Base-by-base conservation (phyloP, 768 basidiomycete species). In the Sarcodon sp. region DNA sequence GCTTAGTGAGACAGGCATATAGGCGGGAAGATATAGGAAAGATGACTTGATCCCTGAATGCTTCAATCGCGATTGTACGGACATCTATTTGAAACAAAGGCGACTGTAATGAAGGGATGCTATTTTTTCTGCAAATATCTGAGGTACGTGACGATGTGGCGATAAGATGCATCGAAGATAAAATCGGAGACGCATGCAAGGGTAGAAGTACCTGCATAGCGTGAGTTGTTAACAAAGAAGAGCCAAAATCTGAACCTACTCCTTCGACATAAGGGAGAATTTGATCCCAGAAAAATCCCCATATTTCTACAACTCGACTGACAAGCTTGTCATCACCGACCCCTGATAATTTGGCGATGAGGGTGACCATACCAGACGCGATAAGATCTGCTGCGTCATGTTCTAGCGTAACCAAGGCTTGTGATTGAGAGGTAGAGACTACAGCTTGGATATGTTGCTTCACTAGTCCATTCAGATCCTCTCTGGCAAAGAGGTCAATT, bases 251-350 rank as follows among this genome's bases (percentile, higher is more conserved):
- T 65, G 21, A 4, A 71, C 80, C 59, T 55, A 89, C 87, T 47
- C 87, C 88, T 72, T 91, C 88, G 33, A 90, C 69, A 59, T 91
- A 92, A 6, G 87, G 84, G 6, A 92, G 67, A 21, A 91, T 80
- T 51, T 87, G 80, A 55, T 85, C 85, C 84, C 87, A 93, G 64
- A 94, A 94, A 69, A 94, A 93, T 11, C 73, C 77, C 91, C 92
- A 97, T 13, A 87, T 72, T 55, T 93, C 89, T 1, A 91, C 86
- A 12, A 94, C 72, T 27, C 88, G 73, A 4, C 69, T 69, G 4
- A 92, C 67, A 12, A 96, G 69, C 56, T 83, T 77, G 36, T 83
- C 81, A 37, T 93, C 91, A 27, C 90, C 83, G 8, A 85, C 67
- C 4, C 75, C 79, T 31, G 73, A 68, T 4, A 97, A 69, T 57